Evolutionary conservation across 495 filamentous ascomycete genomes (phyloP).

Genomic region (Acidomyces sp.): DNA sequence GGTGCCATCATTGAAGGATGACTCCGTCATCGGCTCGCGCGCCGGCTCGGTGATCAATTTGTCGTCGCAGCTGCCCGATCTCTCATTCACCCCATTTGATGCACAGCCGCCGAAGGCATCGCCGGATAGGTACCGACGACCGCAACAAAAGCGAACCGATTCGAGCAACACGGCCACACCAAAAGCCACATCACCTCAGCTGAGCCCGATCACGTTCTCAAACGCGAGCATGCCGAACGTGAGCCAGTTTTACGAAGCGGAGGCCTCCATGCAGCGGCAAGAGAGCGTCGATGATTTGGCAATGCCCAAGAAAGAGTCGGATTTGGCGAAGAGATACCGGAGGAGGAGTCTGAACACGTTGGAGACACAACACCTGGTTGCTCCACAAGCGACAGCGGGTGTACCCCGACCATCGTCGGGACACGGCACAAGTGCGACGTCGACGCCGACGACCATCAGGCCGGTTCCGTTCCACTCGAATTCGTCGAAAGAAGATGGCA

Average conservation of each 20-base stretch:
- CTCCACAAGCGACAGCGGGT: slow-evolving; percentile 17
- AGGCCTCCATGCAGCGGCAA: slow-evolving; percentile 19
- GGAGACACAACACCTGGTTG: slow-evolving; percentile 36
- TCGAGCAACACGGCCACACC: slow-evolving; percentile 18
- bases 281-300: slow-evolving; percentile 45
- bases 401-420: slow-evolving; percentile 15
- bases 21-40: slow-evolving; percentile 27
- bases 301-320: slow-evolving; percentile 34
- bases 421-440: slow-evolving; percentile 13
- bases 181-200: slow-evolving; percentile 14
- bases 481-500: slow-evolving; percentile 34
- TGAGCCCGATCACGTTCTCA: slow-evolving; percentile 31
- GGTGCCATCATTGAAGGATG: slow-evolving; percentile 25
- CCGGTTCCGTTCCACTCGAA: slow-evolving; percentile 36
- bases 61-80: slow-evolving; percentile 38
- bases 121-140: slow-evolving; percentile 54
- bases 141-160: slow-evolving; percentile 38
- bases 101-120: slow-evolving; percentile 28
- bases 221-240: slow-evolving; percentile 32
- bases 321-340: slow-evolving; percentile 62
- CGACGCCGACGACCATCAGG: slow-evolving; percentile 21
- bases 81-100: slow-evolving; percentile 29
- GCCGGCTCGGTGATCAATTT: slow-evolving; percentile 33
- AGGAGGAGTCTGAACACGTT: slow-evolving; percentile 73
- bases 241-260: slow-evolving; percentile 28